Percentiles rank a stretch among this genome's conserved stretches.
Evolutionary conservation across 345 rosid species (phyloP).

Genomic region (Sonneratia alba): DNA sequence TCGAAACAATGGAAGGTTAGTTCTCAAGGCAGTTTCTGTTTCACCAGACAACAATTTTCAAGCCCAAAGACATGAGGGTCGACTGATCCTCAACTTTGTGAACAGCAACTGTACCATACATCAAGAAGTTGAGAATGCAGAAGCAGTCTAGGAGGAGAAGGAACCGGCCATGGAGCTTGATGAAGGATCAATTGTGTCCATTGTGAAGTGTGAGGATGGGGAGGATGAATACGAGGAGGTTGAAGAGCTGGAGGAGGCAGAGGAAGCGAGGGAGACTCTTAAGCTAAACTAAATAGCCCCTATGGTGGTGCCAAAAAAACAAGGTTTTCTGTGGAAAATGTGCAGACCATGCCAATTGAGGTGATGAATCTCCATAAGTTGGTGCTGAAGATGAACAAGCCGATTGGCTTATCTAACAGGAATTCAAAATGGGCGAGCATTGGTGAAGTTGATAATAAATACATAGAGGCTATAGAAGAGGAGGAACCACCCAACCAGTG

Average conservation of each 20-base stretch:
- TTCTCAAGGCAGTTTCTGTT: conserved; percentile 77
- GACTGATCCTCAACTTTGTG: conserved; percentile 66
- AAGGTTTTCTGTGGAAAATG: conserved; percentile 20
- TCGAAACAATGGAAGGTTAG: conserved; percentile 80
- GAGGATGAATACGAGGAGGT: conserved; percentile 16
- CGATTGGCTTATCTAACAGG: conserved; percentile 34
- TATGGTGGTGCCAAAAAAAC: conserved; percentile 1
- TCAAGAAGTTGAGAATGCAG: neutral
- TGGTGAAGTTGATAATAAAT: conserved; percentile 14
- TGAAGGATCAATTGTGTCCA: neutral
- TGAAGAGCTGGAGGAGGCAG: conserved; percentile 7
- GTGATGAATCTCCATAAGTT: conserved; percentile 42
- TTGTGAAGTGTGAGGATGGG: neutral
- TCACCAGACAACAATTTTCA: conserved; percentile 57
- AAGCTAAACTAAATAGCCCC: neutral
- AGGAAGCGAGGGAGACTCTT: neutral
- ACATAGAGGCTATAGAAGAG: conserved; percentile 2
- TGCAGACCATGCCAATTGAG: conserved; percentile 17
- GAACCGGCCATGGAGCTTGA: neutral
- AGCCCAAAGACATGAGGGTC: conserved; percentile 76
- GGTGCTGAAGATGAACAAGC: conserved; percentile 27
- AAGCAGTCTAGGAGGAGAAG: neutral
- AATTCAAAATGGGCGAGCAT: conserved; percentile 44
- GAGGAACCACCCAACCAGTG: conserved; percentile 10
- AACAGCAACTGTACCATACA: neutral